Evolutionary conservation across 2,329 filamentous ascomycete species (phyloP), one percentile per base, ranked within the genome.

Genomic region (Alternaria solani): DNA sequence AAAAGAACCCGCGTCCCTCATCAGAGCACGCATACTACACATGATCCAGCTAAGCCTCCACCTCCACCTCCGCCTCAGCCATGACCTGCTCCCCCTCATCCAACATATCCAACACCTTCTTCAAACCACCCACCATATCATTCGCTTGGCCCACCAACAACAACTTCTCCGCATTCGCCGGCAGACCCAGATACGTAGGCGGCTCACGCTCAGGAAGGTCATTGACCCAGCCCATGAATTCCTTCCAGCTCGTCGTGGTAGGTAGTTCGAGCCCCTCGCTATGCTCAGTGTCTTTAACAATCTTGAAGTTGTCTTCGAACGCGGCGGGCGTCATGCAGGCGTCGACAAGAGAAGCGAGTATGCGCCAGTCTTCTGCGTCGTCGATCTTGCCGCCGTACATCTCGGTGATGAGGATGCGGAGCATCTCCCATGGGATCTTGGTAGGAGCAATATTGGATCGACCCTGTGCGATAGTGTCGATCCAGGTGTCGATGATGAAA

Each of bases 371-470:
- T 42, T 82, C 89, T 65, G 93, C 91, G 74, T 97, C 88, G 75
- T 99, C 95, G 70, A 99, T 94, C 83, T 99, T 99, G 78, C 95
- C 95, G 66, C 95, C 95, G 75, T 99, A 99, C 64, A 94, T 98
- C 81, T 98, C 94, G 1, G 91, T 91, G 59, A 99, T 87, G 16
- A 99, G 87, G 55, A 91, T 93, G 62, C 93, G 90, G 64, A 99
- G 90, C 87, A 99, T 94, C 58, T 96, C 91, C 95, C 95, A 99
- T 1, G 95, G 96, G 20, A 99, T 92, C 75, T 96, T 97, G 72
- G 91, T 88, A 5, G 95, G 95, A 2, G 94, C 93, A 69, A 99
- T 89, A 78, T 99, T 99, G 61, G 93, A 94, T 60, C 95, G 90
- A 66, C 91, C 93, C 69, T 91, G 88, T 3, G 94, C 91, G 32